A percentile compares a stretch with the other conserved stretches of the same genome.
These are phyloP conservation scores for Boletellus sp. DNA, from an alignment of 768 basidiomycete genomes.

Conservation along the genomic window DNA sequence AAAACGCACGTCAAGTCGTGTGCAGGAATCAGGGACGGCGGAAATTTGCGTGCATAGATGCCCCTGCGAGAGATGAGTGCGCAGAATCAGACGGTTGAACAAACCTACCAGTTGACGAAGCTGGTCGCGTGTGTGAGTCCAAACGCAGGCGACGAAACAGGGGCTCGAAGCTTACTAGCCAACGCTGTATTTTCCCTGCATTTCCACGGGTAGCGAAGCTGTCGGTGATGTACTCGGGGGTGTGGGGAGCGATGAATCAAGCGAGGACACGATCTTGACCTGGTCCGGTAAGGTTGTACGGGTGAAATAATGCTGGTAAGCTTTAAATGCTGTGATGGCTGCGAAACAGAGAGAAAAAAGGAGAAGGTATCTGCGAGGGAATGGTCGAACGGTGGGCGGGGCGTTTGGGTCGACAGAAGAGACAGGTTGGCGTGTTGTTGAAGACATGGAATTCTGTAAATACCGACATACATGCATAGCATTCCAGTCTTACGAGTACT, in stretches of 20 bases:
- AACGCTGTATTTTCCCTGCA: slow-evolving; percentile 64
- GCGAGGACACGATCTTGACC: slow-evolving; percentile 6
- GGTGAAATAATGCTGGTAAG: slow-evolving; percentile 37
- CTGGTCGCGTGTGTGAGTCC: slow-evolving; percentile 33
- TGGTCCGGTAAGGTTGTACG: slow-evolving; percentile 11
- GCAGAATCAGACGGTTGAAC: background rate
- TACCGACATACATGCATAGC: slow-evolving; percentile 7
- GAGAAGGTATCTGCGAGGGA: slow-evolving; percentile 31
- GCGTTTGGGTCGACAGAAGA: slow-evolving; percentile 14
- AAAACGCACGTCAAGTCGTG: slow-evolving; percentile 77
- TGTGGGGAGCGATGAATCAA: slow-evolving; percentile 4
- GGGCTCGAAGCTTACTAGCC: slow-evolving; percentile 62
- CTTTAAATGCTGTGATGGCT: slow-evolving; percentile 41
- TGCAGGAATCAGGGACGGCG: slow-evolving; percentile 78
- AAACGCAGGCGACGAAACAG: slow-evolving; percentile 3
- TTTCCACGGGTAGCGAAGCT: slow-evolving; percentile 33
- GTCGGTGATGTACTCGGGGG: slow-evolving; percentile 11
- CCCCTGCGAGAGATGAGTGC: slow-evolving; percentile 52
- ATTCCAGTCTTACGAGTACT: slow-evolving; percentile 16
- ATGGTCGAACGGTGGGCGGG: slow-evolving; percentile 20
- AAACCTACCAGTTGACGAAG: slow-evolving; percentile 70
- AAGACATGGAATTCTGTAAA: slow-evolving; percentile 18
- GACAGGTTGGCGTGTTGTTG: slow-evolving; percentile 16
- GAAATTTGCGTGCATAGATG: slow-evolving; percentile 91
- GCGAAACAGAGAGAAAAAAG: slow-evolving; percentile 35